Evolutionary conservation across 768 basidiomycete genomes (phyloP).

Genomic region (Boletus rex-veris): DNA sequence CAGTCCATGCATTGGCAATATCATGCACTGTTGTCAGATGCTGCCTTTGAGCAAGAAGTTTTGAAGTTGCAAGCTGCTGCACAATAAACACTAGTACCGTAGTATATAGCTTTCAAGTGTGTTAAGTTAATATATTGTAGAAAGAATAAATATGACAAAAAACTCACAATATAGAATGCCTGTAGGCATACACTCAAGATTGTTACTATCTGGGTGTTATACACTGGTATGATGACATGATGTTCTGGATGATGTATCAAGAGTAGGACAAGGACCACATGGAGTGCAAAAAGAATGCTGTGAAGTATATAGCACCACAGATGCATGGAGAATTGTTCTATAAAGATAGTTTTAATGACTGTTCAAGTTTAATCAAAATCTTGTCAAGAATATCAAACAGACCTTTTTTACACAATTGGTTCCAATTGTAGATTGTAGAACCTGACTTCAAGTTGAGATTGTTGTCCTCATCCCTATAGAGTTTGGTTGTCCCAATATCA

Average conservation of each 20-base stretch:
- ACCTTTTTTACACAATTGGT: not conserved
- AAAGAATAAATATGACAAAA: not conserved
- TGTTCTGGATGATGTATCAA: not conserved
- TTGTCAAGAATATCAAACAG: not conserved
- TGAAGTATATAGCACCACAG: not conserved
- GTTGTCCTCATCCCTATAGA: not conserved
- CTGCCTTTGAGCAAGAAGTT: not conserved
- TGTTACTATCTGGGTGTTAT: not conserved
- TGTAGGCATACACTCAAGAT: not conserved
- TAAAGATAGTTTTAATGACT: not conserved
- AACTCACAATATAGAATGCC: not conserved
- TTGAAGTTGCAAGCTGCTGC: constrained; percentile 15
- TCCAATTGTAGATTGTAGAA: not conserved
- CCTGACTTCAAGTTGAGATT: not conserved
- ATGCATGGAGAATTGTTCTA: not conserved
- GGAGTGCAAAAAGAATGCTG: not conserved
- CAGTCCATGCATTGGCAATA: constrained; percentile 17
- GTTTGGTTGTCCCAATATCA: not conserved
- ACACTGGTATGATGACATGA: not conserved
- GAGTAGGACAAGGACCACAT: not conserved
- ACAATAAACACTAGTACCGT: constrained; percentile 15
- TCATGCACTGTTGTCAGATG: constrained; percentile 21
- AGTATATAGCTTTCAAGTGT: constrained; percentile 11
- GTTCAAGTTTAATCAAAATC: not conserved
- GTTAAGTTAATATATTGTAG: not conserved